phyloP scores from a whole-genome alignment of 371 early-diverging fungal species.

The Mortierella sp. region DNA sequence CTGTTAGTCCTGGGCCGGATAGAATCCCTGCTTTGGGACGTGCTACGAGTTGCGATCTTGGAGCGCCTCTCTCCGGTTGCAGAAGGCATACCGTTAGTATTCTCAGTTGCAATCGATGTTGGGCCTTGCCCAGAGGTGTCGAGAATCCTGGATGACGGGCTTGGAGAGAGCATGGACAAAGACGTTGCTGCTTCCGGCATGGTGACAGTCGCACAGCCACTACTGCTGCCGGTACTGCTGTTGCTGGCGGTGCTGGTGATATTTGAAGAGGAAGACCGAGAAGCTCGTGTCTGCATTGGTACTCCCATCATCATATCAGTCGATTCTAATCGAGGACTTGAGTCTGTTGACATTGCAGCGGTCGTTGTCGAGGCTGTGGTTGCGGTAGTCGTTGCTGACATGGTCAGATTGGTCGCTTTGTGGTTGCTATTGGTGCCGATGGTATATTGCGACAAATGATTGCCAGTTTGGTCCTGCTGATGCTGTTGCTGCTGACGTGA shows the following conservation, averaged over 20 bases:
- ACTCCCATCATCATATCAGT: slow-evolving; percentile 21
- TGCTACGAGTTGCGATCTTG: slow-evolving; percentile 33
- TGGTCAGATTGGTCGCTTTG: slow-evolving; percentile 2
- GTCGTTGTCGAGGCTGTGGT: slow-evolving; percentile 15
- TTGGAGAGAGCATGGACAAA: background rate
- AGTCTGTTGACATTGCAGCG: slow-evolving; percentile 1
- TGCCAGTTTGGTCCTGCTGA: slow-evolving; percentile 2
- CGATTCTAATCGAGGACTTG: background rate
- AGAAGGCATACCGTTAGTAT: slow-evolving; percentile 3
- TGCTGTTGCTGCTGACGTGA: slow-evolving; percentile 42
- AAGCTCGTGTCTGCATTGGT: slow-evolving; percentile 45
- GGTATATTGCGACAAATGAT: slow-evolving; percentile 39
- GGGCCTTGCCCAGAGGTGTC: slow-evolving; percentile 19
- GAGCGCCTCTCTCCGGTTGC: slow-evolving; percentile 22
- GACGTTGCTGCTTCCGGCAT: slow-evolving; percentile 9
- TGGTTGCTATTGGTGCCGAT: slow-evolving; percentile 7
- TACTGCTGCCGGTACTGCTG: background rate
- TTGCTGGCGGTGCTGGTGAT: slow-evolving; percentile 2
- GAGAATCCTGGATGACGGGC: slow-evolving; percentile 8
- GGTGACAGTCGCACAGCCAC: slow-evolving; percentile 13
- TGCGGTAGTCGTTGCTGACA: slow-evolving; percentile 1
- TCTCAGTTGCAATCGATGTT: slow-evolving; percentile 26
- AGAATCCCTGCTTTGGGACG: slow-evolving; percentile 40
- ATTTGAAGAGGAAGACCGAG: slow-evolving; percentile 14
- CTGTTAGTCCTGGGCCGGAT: slow-evolving; percentile 21